Evolutionary conservation across 2,329 filamentous ascomycete genomes (phyloP).

Genomic region (Xylaria polymorpha): DNA sequence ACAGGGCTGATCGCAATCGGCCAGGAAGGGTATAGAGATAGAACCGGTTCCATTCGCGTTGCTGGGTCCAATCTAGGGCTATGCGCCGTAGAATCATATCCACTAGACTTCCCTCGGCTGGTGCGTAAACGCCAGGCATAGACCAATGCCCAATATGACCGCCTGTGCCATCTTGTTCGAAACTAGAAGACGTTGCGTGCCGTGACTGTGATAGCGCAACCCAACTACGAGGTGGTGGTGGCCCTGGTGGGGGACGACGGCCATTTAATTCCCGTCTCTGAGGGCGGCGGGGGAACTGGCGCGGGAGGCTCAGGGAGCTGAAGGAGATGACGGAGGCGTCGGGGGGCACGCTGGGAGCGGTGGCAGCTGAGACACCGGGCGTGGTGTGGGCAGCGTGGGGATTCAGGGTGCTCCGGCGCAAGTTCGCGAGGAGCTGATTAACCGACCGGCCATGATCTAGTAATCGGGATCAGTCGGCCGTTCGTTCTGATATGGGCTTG

Average conservation of each 20-base stretch:
- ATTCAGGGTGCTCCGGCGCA: slow-evolving; percentile 60
- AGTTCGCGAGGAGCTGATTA: slow-evolving; percentile 69
- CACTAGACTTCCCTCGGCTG: slow-evolving; percentile 61
- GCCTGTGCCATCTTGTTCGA: slow-evolving; percentile 19
- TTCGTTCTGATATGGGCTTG: slow-evolving; percentile 3
- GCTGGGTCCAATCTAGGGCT: slow-evolving; percentile 65
- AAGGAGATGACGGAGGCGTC: slow-evolving; percentile 67
- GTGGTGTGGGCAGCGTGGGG: slow-evolving; percentile 47
- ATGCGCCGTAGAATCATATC: slow-evolving; percentile 63
- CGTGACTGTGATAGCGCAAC: slow-evolving; percentile 51
- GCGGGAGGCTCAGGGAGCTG: slow-evolving; percentile 68
- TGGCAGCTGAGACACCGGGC: slow-evolving; percentile 48
- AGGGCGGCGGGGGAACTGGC: slow-evolving; percentile 60
- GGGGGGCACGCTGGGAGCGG: slow-evolving; percentile 68
- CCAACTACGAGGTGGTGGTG: slow-evolving; percentile 71
- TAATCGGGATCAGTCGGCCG: background rate
- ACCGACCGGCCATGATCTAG: slow-evolving; percentile 59
- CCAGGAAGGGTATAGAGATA: slow-evolving; percentile 67
- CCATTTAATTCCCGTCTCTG: slow-evolving; percentile 60
- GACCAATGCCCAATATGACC: slow-evolving; percentile 41
- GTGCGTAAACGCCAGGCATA: slow-evolving; percentile 60
- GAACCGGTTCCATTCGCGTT: slow-evolving; percentile 66
- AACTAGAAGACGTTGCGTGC: slow-evolving; percentile 44
- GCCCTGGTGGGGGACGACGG: slow-evolving; percentile 66
- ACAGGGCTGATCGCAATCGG: slow-evolving; percentile 62